Conservation (phyloP, 768 basidiomycete species). For the Candolleomyces eurysporus region DNA sequence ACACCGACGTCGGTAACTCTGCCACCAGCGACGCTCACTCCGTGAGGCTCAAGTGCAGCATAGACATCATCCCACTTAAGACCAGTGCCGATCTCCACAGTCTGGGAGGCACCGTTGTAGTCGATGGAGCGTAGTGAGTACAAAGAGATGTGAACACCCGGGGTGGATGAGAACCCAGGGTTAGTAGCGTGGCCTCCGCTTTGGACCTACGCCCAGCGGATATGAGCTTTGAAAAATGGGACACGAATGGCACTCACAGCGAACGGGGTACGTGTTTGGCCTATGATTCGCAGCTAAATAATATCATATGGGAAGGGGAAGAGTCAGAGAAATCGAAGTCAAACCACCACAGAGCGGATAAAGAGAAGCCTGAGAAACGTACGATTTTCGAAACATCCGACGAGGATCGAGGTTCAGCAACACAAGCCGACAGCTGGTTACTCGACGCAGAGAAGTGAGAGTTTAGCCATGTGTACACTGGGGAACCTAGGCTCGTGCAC, state of each 20-base stretch:
- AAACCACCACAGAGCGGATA: slow-evolving; percentile 12
- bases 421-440: background rate
- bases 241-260: slow-evolving; percentile 38
- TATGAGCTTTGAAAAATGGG: background rate
- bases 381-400: background rate
- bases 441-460: background rate
- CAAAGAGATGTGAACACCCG: slow-evolving; percentile 60
- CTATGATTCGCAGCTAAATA: slow-evolving; percentile 6
- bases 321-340: background rate
- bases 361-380: background rate
- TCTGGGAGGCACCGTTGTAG: slow-evolving; percentile 38
- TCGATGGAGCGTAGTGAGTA: slow-evolving; percentile 41
- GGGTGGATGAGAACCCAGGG: slow-evolving; percentile 57
- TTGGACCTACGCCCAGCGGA: slow-evolving; percentile 42
- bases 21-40: slow-evolving; percentile 57
- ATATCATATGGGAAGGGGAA: background rate
- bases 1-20: slow-evolving; percentile 59
- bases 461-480: no score
- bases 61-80: slow-evolving; percentile 67
- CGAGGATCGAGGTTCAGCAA: background rate
- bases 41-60: slow-evolving; percentile 43
- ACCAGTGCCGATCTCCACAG: slow-evolving; percentile 41
- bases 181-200: slow-evolving; percentile 59
- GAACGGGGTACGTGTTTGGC: slow-evolving; percentile 42
- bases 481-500: background rate